phyloP scores from a whole-genome alignment of 2,329 filamentous ascomycete genomes.

The Alternaria sp. region DNA sequence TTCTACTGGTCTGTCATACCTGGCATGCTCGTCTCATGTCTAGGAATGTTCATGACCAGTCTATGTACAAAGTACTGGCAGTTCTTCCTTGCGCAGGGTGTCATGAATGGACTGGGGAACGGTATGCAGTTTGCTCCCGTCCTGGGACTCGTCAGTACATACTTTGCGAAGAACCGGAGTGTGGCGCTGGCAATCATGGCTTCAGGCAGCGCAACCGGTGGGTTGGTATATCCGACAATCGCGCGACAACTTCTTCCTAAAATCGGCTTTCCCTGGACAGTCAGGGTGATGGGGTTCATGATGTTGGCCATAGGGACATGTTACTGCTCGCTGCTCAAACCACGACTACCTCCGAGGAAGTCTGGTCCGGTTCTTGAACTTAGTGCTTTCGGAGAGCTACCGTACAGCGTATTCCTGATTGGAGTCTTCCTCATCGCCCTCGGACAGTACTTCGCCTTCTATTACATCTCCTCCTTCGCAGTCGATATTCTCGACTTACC shows the following conservation, averaged over 20 bases:
- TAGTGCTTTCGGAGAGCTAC: constrained; percentile 52
- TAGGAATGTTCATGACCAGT: constrained; percentile 64
- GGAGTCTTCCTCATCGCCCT: constrained; percentile 46
- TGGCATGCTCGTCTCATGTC: constrained; percentile 55
- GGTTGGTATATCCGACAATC: constrained; percentile 69
- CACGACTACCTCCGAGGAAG: constrained; percentile 55
- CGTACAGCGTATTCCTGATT: constrained; percentile 51
- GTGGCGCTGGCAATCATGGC: constrained; percentile 69
- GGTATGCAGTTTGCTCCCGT: constrained; percentile 49
- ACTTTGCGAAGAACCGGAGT: constrained; percentile 67
- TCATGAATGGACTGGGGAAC: constrained; percentile 46
- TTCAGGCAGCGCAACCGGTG: constrained; percentile 68
- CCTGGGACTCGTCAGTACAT: constrained; percentile 56
- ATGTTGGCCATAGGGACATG: constrained; percentile 57
- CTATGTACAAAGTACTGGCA: constrained; percentile 62
- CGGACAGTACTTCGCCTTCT: constrained; percentile 57
- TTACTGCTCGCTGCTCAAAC: constrained; percentile 52
- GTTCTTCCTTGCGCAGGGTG: constrained; percentile 49
- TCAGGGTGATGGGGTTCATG: constrained; percentile 69
- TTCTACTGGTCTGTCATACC: constrained; percentile 56
- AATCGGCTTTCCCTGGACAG: constrained; percentile 71
- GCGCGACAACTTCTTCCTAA: constrained; percentile 63
- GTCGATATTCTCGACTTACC: constrained; percentile 57
- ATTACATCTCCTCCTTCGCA: constrained; percentile 55
- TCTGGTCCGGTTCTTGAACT: constrained; percentile 55